Base-by-base conservation (phyloP, 1,284 basidiomycete genomes). In the Rhodotorula sp. region DNA sequence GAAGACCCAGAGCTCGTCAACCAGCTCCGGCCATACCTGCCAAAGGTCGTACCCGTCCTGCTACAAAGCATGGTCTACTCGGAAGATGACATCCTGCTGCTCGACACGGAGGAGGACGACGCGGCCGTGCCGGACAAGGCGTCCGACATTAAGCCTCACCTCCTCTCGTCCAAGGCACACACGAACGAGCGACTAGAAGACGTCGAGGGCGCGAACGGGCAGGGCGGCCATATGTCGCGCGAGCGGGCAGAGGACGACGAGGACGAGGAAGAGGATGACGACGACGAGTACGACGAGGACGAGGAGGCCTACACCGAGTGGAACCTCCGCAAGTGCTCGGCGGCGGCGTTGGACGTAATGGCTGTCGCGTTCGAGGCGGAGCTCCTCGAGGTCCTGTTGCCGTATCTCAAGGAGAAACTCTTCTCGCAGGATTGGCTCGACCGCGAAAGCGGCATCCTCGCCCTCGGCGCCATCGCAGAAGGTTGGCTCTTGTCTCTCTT, bases 301-400 rank as follows among this genome's bases (percentile, higher is more conserved):
- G 95, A 99, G 73, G 95, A 98, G 78, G 91, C 91, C 83, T 89
- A 91, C n/a, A 94, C 93, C 15, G 94, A 98, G 80, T 99, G 96
- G 96, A 99, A 99, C 81, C 83, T 99, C 73, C 86, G 96, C 74
- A 99, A 99, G 82, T 99, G 96, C 80, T 93, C 93, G 2, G 96
- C 96, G 0, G 96, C 96, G 0, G 96, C 96, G 2, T 84, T 99
- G 68, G 96, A 99, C 80, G 95, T 99, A 27, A 87, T 99, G 74
- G 94, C 94, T 1, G 92, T 98, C 36, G 88, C 91, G 62, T 99
- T 97, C 78, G 88, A 89, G 58, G 86, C 86, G 36, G 92, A 95
- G 68, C 83, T 99, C 58, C 83, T 99, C 76, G 90, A 91, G 75
- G 90, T 96, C 53, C 84, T 99, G 29, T 84, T 99, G 47, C 90